Percentiles rank a stretch among this genome's conserved stretches.
These are phyloP conservation scores for Aureobasidium sp. DNA, from an alignment of 2,329 filamentous ascomycete species.

Conservation along the genomic window DNA sequence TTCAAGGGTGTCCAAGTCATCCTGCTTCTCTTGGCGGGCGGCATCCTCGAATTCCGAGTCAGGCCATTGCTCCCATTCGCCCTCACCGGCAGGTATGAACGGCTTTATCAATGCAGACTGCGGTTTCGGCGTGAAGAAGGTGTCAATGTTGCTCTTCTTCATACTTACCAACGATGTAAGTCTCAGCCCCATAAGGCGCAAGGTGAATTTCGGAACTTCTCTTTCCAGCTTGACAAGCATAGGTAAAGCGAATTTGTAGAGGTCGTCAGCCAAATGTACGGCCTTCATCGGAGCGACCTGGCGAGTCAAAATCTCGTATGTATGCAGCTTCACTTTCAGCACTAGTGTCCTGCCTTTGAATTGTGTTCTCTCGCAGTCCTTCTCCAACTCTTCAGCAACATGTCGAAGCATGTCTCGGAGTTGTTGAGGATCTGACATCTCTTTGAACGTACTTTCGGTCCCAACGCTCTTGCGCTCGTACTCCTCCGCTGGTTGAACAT, in stretches of 20 bases:
- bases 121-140: slow-evolving; percentile 76
- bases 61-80: slow-evolving; percentile 74
- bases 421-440: slow-evolving; percentile 74
- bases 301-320: slow-evolving; percentile 89
- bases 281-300: slow-evolving; percentile 81
- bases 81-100: slow-evolving; percentile 43
- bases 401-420: slow-evolving; percentile 81
- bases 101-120: slow-evolving; percentile 35
- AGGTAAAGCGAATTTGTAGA: slow-evolving; percentile 83
- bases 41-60: slow-evolving; percentile 72
- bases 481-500: slow-evolving; percentile 86
- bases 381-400: slow-evolving; percentile 87
- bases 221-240: slow-evolving; percentile 88
- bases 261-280: slow-evolving; percentile 77
- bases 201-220: slow-evolving; percentile 80
- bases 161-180: slow-evolving; percentile 90
- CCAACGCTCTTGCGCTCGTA: slow-evolving; percentile 95
- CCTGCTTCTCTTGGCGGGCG: slow-evolving; percentile 64
- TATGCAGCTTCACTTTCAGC: slow-evolving; percentile 94
- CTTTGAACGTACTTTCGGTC: slow-evolving; percentile 91
- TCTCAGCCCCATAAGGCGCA: slow-evolving; percentile 89
- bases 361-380: slow-evolving; percentile 80
- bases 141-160: slow-evolving; percentile 77
- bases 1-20: slow-evolving; percentile 69
- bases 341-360: slow-evolving; percentile 93